phyloP scores from a whole-genome alignment of 169 alveolate genomes.

The Plasmodium gaboni region DNA sequence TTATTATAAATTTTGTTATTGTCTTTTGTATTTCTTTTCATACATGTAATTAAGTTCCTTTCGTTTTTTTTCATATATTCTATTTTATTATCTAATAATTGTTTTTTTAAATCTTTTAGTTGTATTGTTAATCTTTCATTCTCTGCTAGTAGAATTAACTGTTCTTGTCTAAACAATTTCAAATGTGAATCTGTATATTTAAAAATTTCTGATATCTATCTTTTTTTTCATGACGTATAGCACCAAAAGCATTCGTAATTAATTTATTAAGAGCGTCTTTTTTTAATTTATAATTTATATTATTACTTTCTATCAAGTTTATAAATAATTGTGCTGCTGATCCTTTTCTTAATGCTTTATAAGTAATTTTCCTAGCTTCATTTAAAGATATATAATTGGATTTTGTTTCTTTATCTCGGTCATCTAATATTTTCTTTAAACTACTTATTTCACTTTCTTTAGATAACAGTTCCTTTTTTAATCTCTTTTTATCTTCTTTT shows the following conservation, averaged over 20 bases:
- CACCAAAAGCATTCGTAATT: constrained; percentile 79
- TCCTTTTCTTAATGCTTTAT: constrained; percentile 83
- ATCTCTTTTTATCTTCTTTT: constrained; percentile 65
- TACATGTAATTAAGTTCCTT: constrained; percentile 25
- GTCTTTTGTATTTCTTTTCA: constrained; percentile 38
- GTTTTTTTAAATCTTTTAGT: constrained; percentile 81
- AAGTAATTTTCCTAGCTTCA: constrained; percentile 80
- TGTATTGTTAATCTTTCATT: constrained; percentile 84
- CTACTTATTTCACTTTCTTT: constrained; percentile 56
- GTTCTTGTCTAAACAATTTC: constrained; percentile 86
- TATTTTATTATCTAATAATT: constrained; percentile 66
- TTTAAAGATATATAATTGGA: constrained; percentile 36
- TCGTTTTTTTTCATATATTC: constrained; percentile 57
- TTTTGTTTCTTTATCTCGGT: constrained; percentile 40
- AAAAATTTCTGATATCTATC: constrained; percentile 64
- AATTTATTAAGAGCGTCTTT: constrained; percentile 78
- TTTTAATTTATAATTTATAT: constrained; percentile 74
- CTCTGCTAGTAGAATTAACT: constrained; percentile 85
- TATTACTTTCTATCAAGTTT: constrained; percentile 77
- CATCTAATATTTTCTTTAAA: constrained; percentile 59
- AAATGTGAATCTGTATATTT: constrained; percentile 83
- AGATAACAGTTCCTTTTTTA: constrained; percentile 47
- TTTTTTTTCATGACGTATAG: constrained; percentile 29
- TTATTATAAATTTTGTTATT: background rate
- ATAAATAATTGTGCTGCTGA: constrained; percentile 83